Base-by-base conservation (phyloP, 176 grass and related monocot genomes). In the Saccharum officinarum region DNA sequence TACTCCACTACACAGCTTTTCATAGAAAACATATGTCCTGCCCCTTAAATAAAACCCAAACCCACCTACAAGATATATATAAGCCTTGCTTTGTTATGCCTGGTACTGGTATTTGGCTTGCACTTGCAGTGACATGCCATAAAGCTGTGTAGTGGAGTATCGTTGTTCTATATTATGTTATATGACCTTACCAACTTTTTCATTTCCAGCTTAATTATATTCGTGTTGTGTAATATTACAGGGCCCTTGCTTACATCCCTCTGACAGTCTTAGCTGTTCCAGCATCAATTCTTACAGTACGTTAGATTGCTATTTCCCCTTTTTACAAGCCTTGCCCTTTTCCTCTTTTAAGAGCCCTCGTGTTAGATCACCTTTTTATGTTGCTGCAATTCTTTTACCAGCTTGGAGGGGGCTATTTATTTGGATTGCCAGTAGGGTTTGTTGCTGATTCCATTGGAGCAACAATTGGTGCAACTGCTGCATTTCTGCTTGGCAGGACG, bases 321-420 rank as follows among this genome's bases (percentile, higher is more conserved):
- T 10, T 33, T 49, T 80, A n/a, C 20, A 11, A 67, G 26, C 17
- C 28, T 86, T 80, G 33, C 30, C 3, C 41, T 82, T 59, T 78
- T 80, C 17, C 59, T 41, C 49, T 30, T 49, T 16, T 82, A 82
- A 28, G 23, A 59, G 23, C 9, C 23, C 26, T 72, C 10, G 5
- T 28, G 36, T 60, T 71, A 69, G 14, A 71, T 18, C 15, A 17
- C 49, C 67, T 41, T 42, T 82, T 82, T 20, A 60, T 26, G 52
- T 71, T 71, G 5, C 49, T 82, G 46, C 49, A 42, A 72, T 72
- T 82, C 38, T 73, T 75, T 89, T 47, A 44, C 92, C 39, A 99
- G 97, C 97, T 99, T 89, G 97, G 97, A 77, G 97, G 97, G 66
- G 97, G 97, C 72, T 99, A 99, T 88, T 87, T 99, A 14, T 99